Base-by-base conservation (phyloP, 2,329 filamentous ascomycete genomes). In the Pezicula radicicola region DNA sequence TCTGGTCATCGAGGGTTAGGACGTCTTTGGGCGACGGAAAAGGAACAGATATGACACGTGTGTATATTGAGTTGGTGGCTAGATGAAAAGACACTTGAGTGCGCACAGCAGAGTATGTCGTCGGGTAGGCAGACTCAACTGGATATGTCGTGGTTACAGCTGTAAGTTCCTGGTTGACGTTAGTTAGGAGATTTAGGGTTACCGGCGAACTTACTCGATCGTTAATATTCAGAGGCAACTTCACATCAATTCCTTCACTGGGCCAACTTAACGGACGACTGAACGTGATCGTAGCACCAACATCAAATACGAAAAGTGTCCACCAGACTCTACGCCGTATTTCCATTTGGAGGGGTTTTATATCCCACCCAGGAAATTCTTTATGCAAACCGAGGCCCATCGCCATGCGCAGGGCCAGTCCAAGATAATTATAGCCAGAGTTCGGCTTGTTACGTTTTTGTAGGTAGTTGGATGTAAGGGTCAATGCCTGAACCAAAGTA, bases 361-460 rank as follows among this genome's bases (percentile, higher is more conserved):
- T 51, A 40, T 55, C 48, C 52, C 55, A 55, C n/a, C 47, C 46
- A 28, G 46, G 47, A 37, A 59, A 59, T 33, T 59, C 56, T 44
- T 59, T 59, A 54, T 79, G 75, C 3, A 79, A 65, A 0, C 76
- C 75, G 4, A 79, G 60, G 0, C 75, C 74, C 46, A 77, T 71
- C 9, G 92, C 92, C 87, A 97, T 91, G 59, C 91, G 88, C 60
- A 97, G 89, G 4, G 93, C 97, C 66, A 97, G 83, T 70, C 95
- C 96, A 49, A 97, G 85, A 72, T 97, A 97, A 12, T 77, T 78
- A 55, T 75, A 78, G 1, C 75, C 75, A 0, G 75, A 75, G 53
- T 79, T 79, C 3, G 76, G 75, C 36, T 74, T 71, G 57, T 79
- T 72, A 28, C 73, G 66, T 57, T 78, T 79, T 28, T 60, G 77